These are phyloP conservation scores for Cercospora zeina DNA, from an alignment of 2,329 filamentous ascomycete genomes.

Conservation along the genomic window DNA sequence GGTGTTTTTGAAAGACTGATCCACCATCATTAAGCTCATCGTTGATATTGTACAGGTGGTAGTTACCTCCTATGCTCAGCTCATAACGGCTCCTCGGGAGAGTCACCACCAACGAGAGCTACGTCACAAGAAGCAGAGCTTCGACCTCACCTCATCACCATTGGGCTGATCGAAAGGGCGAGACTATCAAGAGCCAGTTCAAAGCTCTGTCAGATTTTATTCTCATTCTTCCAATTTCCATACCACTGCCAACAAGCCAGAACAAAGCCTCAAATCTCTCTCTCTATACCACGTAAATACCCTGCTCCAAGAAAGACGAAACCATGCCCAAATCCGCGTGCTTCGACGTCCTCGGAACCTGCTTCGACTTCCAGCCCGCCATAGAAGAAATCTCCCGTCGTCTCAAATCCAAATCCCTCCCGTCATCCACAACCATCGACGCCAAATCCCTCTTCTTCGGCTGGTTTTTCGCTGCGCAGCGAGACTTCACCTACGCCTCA, in stretches of 20 bases:
- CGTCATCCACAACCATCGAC: conserved; percentile 17
- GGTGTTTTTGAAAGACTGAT: neutral
- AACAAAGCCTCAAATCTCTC: neutral
- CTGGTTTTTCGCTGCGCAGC: conserved; percentile 39
- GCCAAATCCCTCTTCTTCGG: conserved; percentile 36
- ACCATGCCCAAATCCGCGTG: conserved; percentile 32
- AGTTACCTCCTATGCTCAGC: neutral
- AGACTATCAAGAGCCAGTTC: neutral
- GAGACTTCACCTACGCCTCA: conserved; percentile 38
- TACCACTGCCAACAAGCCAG: neutral
- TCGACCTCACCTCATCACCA: conserved; percentile 2
- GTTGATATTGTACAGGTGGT: neutral
- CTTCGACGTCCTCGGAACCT: conserved; percentile 39
- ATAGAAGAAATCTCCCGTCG: conserved; percentile 30
- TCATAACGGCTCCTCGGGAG: neutral
- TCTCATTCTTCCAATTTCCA: neutral
- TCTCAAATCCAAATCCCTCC: conserved; percentile 27
- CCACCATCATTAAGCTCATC: neutral
- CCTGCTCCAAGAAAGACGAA: neutral
- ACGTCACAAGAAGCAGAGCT: conserved; percentile 15
- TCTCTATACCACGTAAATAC: neutral
- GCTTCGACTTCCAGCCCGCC: conserved; percentile 36
- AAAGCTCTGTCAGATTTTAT: neutral
- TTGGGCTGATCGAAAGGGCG: neutral
- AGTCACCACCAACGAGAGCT: neutral